A percentile compares a stretch with the other conserved stretches of the same genome.
These are phyloP conservation scores for Capsicum rhomboideum DNA, from an alignment of 257 asterid genomes.

Conservation along the genomic window DNA sequence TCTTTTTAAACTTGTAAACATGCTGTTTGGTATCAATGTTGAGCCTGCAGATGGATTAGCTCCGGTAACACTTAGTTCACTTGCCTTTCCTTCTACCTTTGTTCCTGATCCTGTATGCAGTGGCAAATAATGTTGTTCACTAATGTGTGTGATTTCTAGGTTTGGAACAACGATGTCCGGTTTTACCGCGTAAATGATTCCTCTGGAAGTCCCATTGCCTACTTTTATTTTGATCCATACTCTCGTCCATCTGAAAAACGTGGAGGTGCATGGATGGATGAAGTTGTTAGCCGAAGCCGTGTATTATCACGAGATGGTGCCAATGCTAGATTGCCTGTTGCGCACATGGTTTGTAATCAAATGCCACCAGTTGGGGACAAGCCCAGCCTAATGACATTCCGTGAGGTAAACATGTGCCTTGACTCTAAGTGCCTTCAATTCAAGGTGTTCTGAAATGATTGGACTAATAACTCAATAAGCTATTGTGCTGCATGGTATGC, in stretches of 20 bases:
- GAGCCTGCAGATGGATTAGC: conserved; percentile 88
- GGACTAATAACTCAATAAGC: background rate
- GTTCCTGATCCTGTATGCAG: background rate
- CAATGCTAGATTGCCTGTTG: conserved; percentile 87
- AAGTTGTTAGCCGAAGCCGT: conserved; percentile 85
- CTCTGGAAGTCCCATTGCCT: conserved; percentile 73
- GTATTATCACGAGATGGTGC: conserved; percentile 69
- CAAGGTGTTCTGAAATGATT: background rate
- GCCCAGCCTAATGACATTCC: conserved; percentile 98
- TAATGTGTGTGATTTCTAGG: conserved; percentile 33
- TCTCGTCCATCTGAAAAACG: conserved; percentile 98
- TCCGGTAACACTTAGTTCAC: conserved; percentile 45
- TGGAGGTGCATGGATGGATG: conserved; percentile 99
- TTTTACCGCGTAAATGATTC: conserved; percentile 81
- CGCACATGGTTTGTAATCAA: conserved; percentile 98
- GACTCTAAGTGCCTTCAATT: background rate
- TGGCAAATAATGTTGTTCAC: background rate
- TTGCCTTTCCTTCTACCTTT: conserved; percentile 1
- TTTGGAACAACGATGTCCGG: conserved; percentile 86
- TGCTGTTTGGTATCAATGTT: conserved; percentile 59
- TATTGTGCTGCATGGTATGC: background rate
- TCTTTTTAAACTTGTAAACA: conserved; percentile 75
- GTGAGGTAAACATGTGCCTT: conserved; percentile 51
- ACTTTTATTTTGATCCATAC: conserved; percentile 92
- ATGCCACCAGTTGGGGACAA: conserved; percentile 99